A percentile compares a stretch with the other conserved stretches of the same genome.
These are phyloP conservation scores for Astrothelium subdiscretum DNA, from an alignment of 495 filamentous ascomycete species.

Conservation along the genomic window DNA sequence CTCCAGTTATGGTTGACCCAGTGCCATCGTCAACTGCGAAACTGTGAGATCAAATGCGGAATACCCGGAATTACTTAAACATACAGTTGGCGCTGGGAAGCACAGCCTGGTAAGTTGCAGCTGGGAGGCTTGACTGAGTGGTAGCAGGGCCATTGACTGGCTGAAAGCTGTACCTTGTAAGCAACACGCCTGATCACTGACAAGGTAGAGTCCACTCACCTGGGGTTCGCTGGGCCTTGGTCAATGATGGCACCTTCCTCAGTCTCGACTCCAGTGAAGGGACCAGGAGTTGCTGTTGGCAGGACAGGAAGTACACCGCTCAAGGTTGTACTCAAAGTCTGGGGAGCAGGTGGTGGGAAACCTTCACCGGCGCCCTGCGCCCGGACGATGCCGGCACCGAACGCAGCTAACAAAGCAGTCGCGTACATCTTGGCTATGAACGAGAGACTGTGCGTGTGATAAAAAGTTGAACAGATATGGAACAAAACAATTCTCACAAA, in stretches of 20 bases:
- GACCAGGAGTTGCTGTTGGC: not conserved
- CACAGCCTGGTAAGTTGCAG: slow-evolving; percentile 5
- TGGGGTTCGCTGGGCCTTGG: slow-evolving; percentile 1
- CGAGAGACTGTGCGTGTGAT: not conserved
- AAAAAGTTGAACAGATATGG: not conserved
- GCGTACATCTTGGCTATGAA: not conserved
- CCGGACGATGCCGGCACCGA: not conserved
- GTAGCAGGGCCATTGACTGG: slow-evolving; percentile 9
- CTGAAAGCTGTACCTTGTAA: not conserved
- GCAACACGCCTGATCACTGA: not conserved
- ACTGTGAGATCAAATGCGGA: too few relatives aligned
- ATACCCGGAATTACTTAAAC: not conserved
- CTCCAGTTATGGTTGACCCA: not conserved
- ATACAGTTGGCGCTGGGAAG: slow-evolving; percentile 2
- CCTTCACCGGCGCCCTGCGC: not conserved
- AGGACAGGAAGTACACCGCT: not conserved
- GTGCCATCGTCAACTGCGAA: not conserved
- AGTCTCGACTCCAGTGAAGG: slow-evolving; percentile 2
- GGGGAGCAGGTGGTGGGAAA: not conserved
- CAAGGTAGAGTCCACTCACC: not conserved
- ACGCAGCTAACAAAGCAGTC: not conserved
- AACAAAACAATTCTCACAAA: not conserved
- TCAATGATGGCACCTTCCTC: slow-evolving; percentile 11
- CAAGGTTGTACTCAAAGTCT: not conserved
- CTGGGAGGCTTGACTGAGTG: slow-evolving; percentile 4